These are phyloP conservation scores for Handroanthus guayacan DNA, from an alignment of 257 asterid genomes.

Conservation along the genomic window DNA sequence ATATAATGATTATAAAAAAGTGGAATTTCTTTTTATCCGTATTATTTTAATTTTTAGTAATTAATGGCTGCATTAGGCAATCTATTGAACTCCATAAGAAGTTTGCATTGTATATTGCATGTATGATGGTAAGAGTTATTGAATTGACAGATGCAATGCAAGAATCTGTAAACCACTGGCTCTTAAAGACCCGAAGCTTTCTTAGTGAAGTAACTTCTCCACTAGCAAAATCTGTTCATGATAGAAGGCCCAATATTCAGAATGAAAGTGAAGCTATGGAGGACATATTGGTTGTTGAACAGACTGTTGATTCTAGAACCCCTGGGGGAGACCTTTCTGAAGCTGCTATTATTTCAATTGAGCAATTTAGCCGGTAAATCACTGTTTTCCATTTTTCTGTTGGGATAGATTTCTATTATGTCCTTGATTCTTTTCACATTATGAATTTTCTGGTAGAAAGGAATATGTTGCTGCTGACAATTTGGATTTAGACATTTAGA, in stretches of 20 bases:
- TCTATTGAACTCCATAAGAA: background rate
- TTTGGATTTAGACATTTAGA: background rate
- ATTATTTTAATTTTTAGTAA: background rate
- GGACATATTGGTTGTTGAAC: constrained; percentile 71
- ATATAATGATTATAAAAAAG: constrained; percentile 5
- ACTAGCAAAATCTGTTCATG: constrained; percentile 70
- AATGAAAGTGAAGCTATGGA: constrained; percentile 58
- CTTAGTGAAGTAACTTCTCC: constrained; percentile 80
- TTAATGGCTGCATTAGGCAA: background rate
- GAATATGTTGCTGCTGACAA: background rate
- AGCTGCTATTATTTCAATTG: constrained; percentile 86
- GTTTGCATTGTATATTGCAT: background rate
- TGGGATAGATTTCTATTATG: background rate
- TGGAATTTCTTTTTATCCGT: background rate
- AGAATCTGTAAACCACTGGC: constrained; percentile 78
- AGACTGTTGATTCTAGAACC: constrained; percentile 69
- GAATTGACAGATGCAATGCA: constrained; percentile 70
- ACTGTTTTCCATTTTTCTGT: background rate
- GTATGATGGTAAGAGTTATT: constrained; percentile 27
- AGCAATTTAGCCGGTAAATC: constrained; percentile 94
- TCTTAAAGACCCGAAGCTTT: constrained; percentile 85
- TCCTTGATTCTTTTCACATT: background rate
- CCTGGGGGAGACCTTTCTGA: constrained; percentile 83
- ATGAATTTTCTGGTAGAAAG: background rate
- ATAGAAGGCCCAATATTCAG: constrained; percentile 53